phyloP scores from a whole-genome alignment of 2,329 filamentous ascomycete genomes.

The Domatiomyces catenatus region DNA sequence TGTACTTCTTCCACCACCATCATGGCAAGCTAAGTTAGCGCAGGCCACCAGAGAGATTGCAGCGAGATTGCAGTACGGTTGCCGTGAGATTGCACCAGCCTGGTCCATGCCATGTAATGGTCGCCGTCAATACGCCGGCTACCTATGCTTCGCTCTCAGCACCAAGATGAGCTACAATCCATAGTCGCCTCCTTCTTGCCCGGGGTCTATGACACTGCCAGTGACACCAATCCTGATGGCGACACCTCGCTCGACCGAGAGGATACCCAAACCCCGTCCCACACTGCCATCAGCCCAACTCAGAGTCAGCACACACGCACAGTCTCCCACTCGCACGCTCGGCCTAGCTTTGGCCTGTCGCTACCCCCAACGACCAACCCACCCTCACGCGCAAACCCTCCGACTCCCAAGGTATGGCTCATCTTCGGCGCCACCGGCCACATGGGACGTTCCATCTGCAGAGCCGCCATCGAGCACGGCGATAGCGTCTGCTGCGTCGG shows the following conservation, averaged over 20 bases:
- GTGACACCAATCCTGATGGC: not conserved
- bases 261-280: not conserved
- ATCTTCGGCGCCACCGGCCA: constrained; percentile 95
- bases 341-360: constrained; percentile 25
- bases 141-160: not conserved
- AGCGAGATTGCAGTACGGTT: no score
- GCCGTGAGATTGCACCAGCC: not conserved
- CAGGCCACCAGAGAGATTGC: no score
- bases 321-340: not conserved
- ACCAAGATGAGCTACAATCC: not conserved
- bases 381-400: constrained; percentile 52
- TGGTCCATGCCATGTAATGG: not conserved
- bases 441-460: constrained; percentile 81
- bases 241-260: not conserved
- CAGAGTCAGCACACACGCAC: not conserved
- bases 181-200: not conserved
- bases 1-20: no score
- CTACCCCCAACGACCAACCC: constrained; percentile 79
- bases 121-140: not conserved
- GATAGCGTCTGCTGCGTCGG: constrained; percentile 81
- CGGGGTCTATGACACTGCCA: not conserved
- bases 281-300: not conserved
- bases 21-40: no score
- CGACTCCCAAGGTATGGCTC: constrained; percentile 74
- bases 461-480: constrained; percentile 61